A percentile compares a stretch with the other conserved stretches of the same genome.
These are phyloP conservation scores for Exophiala xenobiotica DNA, from an alignment of 2,329 filamentous ascomycete genomes.

Conservation along the genomic window DNA sequence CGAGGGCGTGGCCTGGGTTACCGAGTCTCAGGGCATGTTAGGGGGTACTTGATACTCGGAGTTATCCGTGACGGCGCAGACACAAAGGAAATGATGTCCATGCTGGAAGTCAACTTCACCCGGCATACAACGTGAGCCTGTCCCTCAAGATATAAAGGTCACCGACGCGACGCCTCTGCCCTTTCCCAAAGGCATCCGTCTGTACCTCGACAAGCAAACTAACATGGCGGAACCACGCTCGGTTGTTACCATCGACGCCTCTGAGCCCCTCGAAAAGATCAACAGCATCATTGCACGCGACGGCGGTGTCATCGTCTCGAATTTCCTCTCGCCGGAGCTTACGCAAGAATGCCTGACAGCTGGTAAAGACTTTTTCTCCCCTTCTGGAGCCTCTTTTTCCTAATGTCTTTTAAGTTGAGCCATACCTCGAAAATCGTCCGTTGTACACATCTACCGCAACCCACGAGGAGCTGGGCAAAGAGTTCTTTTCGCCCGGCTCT, in stretches of 20 bases:
- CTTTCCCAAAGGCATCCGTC: too few species aligned
- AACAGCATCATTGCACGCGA: conserved; percentile 15
- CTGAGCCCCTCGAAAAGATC: background rate
- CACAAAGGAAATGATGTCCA: too few species aligned
- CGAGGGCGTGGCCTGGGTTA: too few species aligned
- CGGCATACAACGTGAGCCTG: too few species aligned
- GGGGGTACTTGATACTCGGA: too few species aligned
- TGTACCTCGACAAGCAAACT: too few species aligned
- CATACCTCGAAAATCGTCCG: background rate
- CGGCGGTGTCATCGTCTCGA: conserved; percentile 25
- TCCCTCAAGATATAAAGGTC: too few species aligned
- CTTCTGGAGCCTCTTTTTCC: conserved; percentile 21
- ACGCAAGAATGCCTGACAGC: conserved; percentile 25
- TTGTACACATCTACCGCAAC: background rate
- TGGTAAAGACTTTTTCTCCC: conserved; percentile 25
- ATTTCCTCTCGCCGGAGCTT: conserved; percentile 14
- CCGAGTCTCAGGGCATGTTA: too few species aligned
- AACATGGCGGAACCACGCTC: too few species aligned
- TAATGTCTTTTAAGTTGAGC: conserved; percentile 30
- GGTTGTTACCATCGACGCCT: conserved; percentile 1
- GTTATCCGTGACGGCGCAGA: too few species aligned
- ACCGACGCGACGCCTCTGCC: too few species aligned
- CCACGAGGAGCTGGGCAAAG: background rate
- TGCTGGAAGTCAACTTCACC: too few species aligned
- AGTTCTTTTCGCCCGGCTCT: background rate